phyloP scores from a whole-genome alignment of 495 filamentous ascomycete species.

The Extremus antarcticus region DNA sequence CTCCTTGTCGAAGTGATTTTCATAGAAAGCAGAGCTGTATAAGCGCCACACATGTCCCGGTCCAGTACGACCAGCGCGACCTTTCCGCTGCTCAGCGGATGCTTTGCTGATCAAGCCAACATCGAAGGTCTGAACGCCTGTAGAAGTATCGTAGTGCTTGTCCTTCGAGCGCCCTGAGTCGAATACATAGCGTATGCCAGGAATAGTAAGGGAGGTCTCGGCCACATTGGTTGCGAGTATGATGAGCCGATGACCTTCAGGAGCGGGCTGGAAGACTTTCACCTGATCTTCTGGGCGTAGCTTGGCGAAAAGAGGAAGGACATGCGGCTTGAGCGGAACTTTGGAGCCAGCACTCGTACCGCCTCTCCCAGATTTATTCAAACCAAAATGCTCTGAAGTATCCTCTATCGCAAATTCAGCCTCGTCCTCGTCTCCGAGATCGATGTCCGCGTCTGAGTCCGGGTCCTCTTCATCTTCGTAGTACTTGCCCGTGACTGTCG shows the following conservation, averaged over 20 bases:
- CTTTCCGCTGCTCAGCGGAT: slow-evolving; percentile 81
- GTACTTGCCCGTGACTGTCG: neutral
- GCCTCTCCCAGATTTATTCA: slow-evolving; percentile 6
- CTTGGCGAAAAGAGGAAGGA: slow-evolving; percentile 86
- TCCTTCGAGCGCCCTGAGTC: slow-evolving; percentile 90
- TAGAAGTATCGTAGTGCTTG: slow-evolving; percentile 68
- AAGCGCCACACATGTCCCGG: slow-evolving; percentile 92
- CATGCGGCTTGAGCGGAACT: slow-evolving; percentile 47
- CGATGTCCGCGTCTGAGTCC: slow-evolving; percentile 33
- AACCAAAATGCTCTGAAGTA: slow-evolving; percentile 15
- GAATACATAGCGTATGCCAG: slow-evolving; percentile 90
- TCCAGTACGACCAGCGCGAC: slow-evolving; percentile 89
- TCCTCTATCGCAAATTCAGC: slow-evolving; percentile 50
- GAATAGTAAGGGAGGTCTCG: slow-evolving; percentile 93
- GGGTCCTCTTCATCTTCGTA: slow-evolving; percentile 12
- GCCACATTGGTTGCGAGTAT: slow-evolving; percentile 95
- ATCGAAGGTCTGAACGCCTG: slow-evolving; percentile 90
- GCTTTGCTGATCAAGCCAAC: slow-evolving; percentile 97
- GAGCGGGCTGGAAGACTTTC: slow-evolving; percentile 75
- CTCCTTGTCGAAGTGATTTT: slow-evolving; percentile 79
- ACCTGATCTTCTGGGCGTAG: slow-evolving; percentile 90
- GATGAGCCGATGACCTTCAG: slow-evolving; percentile 73
- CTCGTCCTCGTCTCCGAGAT: slow-evolving; percentile 42
- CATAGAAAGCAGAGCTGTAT: slow-evolving; percentile 90
- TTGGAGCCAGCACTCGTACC: slow-evolving; percentile 33